Conservation (phyloP, 352 stramenopile genomes). For the Phytophthora fragariaefolia region DNA sequence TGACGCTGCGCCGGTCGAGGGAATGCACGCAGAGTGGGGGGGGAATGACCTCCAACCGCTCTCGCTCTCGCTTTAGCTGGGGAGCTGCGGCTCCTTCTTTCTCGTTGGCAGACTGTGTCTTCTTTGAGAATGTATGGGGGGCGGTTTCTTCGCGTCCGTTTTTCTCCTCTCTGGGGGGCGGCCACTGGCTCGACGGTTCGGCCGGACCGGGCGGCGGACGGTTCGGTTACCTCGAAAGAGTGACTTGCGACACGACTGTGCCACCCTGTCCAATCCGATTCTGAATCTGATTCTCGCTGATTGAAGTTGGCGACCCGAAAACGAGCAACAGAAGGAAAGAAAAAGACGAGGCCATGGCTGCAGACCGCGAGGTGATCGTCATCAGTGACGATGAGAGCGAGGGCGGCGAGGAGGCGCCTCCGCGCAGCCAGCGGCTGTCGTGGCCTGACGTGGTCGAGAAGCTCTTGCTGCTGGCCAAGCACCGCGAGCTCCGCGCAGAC, state of each 20-base stretch:
- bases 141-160: slow-evolving; percentile 19
- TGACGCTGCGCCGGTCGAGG: slow-evolving; percentile 6
- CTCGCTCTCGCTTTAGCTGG: slow-evolving; percentile 25
- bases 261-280: slow-evolving; percentile 17
- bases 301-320: slow-evolving; percentile 32
- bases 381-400: slow-evolving; percentile 22
- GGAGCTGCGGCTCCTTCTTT: not conserved
- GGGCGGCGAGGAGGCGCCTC: not conserved
- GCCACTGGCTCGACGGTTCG: slow-evolving; percentile 44
- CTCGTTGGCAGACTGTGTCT: slow-evolving; percentile 5
- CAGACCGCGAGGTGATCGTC: slow-evolving; percentile 29
- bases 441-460: slow-evolving; percentile 21
- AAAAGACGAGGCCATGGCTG: no score
- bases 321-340: no score
- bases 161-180: slow-evolving; percentile 20
- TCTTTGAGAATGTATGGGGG: slow-evolving; percentile 38
- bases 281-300: not conserved
- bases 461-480: slow-evolving; percentile 28
- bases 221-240: slow-evolving; percentile 30
- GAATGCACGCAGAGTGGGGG: slow-evolving; percentile 1
- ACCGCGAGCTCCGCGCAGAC: slow-evolving; percentile 21
- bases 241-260: slow-evolving; percentile 19
- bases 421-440: slow-evolving; percentile 2
- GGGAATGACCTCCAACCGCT: slow-evolving; percentile 13
- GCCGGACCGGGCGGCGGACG: slow-evolving; percentile 10